Evolutionary conservation across 2,329 filamentous ascomycete genomes (phyloP).

Genomic region (Aspergillus alliaceus): DNA sequence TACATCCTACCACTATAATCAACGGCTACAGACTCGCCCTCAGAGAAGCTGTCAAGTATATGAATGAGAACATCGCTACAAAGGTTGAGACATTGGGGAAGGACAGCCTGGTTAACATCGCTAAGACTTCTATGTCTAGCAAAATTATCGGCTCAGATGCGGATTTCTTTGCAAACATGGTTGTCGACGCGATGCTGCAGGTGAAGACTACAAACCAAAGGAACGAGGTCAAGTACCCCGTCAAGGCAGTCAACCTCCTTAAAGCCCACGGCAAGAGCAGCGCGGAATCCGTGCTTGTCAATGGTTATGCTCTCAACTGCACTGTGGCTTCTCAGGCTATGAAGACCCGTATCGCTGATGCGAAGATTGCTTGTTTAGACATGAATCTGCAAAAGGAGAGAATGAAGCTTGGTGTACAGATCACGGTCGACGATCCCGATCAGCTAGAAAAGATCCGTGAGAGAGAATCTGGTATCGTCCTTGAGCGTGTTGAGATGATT

Average conservation of each 20-base stretch:
- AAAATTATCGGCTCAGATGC: slow-evolving; percentile 97
- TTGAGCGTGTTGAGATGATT: slow-evolving; percentile 95
- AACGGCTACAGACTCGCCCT: slow-evolving; percentile 95
- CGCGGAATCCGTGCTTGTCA: slow-evolving; percentile 84
- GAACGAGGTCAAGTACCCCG: slow-evolving; percentile 91
- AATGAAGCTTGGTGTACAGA: slow-evolving; percentile 98
- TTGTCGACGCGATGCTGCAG: slow-evolving; percentile 91
- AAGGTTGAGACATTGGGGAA: slow-evolving; percentile 90
- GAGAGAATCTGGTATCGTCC: slow-evolving; percentile 86
- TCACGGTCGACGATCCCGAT: slow-evolving; percentile 94
- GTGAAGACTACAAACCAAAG: slow-evolving; percentile 92
- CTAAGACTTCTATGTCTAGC: slow-evolving; percentile 98
- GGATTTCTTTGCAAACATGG: slow-evolving; percentile 96
- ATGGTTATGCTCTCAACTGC: slow-evolving; percentile 97
- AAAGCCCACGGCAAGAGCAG: slow-evolving; percentile 96
- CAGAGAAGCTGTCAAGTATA: slow-evolving; percentile 95
- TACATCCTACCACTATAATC: slow-evolving; percentile 99
- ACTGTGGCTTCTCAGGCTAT: slow-evolving; percentile 98
- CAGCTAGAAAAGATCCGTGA: slow-evolving; percentile 97
- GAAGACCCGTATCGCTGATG: slow-evolving; percentile 87
- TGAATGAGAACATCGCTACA: slow-evolving; percentile 96
- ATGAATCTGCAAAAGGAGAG: slow-evolving; percentile 99
- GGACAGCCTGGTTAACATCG: slow-evolving; percentile 90
- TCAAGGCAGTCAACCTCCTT: slow-evolving; percentile 98
- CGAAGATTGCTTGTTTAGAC: slow-evolving; percentile 94